These are phyloP conservation scores for Amaranthus palmeri DNA, from an alignment of 148 eudicot species.

Conservation along the genomic window DNA sequence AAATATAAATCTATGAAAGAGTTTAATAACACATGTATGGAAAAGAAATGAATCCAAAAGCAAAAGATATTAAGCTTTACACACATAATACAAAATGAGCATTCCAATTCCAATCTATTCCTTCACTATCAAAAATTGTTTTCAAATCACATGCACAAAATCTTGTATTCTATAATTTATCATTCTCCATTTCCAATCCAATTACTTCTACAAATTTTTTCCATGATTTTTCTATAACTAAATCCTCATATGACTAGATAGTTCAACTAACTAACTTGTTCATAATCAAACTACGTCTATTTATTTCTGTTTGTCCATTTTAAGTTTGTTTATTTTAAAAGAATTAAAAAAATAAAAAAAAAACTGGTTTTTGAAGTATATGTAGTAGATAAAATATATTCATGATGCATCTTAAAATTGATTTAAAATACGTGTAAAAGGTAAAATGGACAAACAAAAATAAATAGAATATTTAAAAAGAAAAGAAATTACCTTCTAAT, in stretches of 20 bases:
- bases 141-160: conserved; percentile 19
- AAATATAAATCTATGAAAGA: too few species aligned
- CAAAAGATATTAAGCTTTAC: neutral
- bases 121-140: neutral
- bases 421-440: too few species aligned
- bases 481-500: too few species aligned
- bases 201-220: neutral
- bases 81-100: neutral
- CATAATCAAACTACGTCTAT: neutral
- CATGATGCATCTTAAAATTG: too few species aligned
- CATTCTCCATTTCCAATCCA: conserved; percentile 10
- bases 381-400: too few species aligned
- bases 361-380: too few species aligned
- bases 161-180: conserved; percentile 1
- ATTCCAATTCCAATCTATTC: neutral
- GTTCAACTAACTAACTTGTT: neutral
- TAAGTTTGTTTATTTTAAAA: too few species aligned
- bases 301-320: too few species aligned
- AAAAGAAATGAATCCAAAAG: neutral
- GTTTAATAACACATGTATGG: neutral
- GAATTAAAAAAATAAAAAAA: too few species aligned
- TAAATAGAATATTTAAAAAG: neutral
- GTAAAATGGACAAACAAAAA: too few species aligned
- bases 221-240: neutral
- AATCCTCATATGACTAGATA: neutral